These are phyloP conservation scores for Ammopiptanthus mongolicus DNA, from an alignment of 306 rosid species.

Conservation along the genomic window DNA sequence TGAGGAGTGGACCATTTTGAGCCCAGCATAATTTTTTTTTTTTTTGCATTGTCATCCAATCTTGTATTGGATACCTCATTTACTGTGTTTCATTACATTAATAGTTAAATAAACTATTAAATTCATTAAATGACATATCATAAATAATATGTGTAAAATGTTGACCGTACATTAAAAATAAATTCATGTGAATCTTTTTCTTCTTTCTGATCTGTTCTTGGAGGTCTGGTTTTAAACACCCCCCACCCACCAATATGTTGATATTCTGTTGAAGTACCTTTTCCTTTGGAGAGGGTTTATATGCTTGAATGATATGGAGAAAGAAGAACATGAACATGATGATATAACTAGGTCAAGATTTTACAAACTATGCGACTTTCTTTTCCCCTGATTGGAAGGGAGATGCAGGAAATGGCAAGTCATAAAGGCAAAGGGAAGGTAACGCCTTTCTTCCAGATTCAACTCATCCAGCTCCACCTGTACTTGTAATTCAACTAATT, in stretches of 20 bases:
- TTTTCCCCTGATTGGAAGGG: conserved; percentile 30
- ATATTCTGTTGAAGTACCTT: conserved; percentile 13
- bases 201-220: conserved; percentile 31
- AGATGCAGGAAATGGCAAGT: conserved; percentile 54
- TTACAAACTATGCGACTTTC: conserved; percentile 20
- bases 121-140: too few relatives aligned
- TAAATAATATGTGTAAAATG: too few relatives aligned
- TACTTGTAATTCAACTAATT: neutral
- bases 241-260: neutral
- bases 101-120: too few relatives aligned
- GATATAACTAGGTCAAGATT: neutral
- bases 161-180: too few relatives aligned
- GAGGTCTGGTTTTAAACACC: conserved; percentile 5
- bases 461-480: neutral
- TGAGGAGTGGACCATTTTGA: conserved; percentile 20
- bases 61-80: too few relatives aligned
- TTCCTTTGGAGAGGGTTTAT: conserved; percentile 13
- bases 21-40: too few relatives aligned
- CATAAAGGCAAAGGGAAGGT: conserved; percentile 74
- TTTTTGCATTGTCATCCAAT: too few relatives aligned
- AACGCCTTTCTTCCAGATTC: conserved; percentile 64
- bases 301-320: conserved; percentile 26
- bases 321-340: conserved; percentile 41
- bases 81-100: too few relatives aligned
- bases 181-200: neutral